Evolutionary conservation across 306 rosid genomes (phyloP).

Genomic region (apple (Malus domestica)): DNA sequence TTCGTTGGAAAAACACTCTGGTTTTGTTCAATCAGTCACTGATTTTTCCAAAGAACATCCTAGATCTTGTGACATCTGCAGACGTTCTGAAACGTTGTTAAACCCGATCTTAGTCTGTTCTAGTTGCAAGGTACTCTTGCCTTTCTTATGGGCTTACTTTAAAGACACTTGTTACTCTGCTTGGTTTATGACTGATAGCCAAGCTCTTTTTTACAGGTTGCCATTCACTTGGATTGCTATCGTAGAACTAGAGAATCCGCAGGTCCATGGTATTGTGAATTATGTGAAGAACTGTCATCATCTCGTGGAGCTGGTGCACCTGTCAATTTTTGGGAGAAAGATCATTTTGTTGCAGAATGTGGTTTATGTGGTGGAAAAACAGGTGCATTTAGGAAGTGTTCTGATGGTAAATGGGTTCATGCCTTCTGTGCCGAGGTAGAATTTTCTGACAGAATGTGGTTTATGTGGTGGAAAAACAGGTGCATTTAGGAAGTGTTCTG

Average conservation of each 20-base stretch:
- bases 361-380: slow-evolving; percentile 83
- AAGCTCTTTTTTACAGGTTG: slow-evolving; percentile 49
- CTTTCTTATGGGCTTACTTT: background rate
- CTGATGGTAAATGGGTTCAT: slow-evolving; percentile 96
- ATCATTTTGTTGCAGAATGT: slow-evolving; percentile 68
- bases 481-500: slow-evolving; percentile 85
- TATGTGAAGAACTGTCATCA: slow-evolving; percentile 61
- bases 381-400: slow-evolving; percentile 90
- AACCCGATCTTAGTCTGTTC: slow-evolving; percentile 82
- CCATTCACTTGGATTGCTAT: slow-evolving; percentile 92
- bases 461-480: slow-evolving; percentile 86
- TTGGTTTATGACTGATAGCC: slow-evolving; percentile 13
- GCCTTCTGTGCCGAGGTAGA: slow-evolving; percentile 96
- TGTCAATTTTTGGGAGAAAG: slow-evolving; percentile 79
- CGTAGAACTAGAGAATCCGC: slow-evolving; percentile 64
- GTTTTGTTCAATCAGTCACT: slow-evolving; percentile 32
- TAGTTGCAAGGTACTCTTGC: slow-evolving; percentile 75
- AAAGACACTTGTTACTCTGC: slow-evolving; percentile 1
- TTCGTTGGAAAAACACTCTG: slow-evolving; percentile 63
- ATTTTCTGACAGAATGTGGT: slow-evolving; percentile 53
- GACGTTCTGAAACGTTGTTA: slow-evolving; percentile 69
- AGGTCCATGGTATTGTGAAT: slow-evolving; percentile 96
- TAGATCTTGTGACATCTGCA: slow-evolving; percentile 83
- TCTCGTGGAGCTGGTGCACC: slow-evolving; percentile 47
- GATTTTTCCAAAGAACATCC: slow-evolving; percentile 75